phyloP scores from a whole-genome alignment of 2,329 filamentous ascomycete genomes.

The Penicillium hesseltinei region DNA sequence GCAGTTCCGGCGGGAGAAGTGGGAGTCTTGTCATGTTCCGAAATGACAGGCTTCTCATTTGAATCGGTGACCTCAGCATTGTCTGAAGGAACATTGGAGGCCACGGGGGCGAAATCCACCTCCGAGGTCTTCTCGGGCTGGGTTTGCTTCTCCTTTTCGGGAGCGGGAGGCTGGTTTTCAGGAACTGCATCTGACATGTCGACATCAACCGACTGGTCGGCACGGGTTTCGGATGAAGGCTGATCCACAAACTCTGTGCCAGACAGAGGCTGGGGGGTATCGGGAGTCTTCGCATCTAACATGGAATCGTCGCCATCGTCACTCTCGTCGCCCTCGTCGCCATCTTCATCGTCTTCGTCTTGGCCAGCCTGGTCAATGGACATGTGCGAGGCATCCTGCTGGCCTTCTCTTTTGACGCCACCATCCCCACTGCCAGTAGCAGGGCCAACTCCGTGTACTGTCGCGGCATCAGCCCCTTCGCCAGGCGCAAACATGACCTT shows the following conservation, averaged over 20 bases:
- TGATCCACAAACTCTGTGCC: conserved; percentile 21
- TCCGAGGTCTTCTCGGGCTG: neutral
- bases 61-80: conserved; percentile 2
- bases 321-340: conserved; percentile 50
- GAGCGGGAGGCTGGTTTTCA: conserved; percentile 8
- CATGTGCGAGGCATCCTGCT: conserved; percentile 43
- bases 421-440: conserved; percentile 39
- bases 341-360: conserved; percentile 49
- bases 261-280: conserved; percentile 34
- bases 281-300: conserved; percentile 46
- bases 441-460: conserved; percentile 38
- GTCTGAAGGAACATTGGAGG: conserved; percentile 5
- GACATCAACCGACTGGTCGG: conserved; percentile 20
- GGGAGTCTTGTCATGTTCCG: neutral
- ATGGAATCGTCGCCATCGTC: conserved; percentile 54
- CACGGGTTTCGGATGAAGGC: conserved; percentile 12
- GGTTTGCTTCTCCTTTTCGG: conserved; percentile 2
- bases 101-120: conserved; percentile 18
- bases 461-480: conserved; percentile 39
- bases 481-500: conserved; percentile 59
- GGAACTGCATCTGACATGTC: conserved; percentile 20
- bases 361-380: conserved; percentile 46
- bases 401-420: conserved; percentile 38
- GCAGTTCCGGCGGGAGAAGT: neutral
- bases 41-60: neutral